Conservation (phyloP, 2,329 filamentous ascomycete genomes). For the Magnaporthiopsis rhizophila region DNA sequence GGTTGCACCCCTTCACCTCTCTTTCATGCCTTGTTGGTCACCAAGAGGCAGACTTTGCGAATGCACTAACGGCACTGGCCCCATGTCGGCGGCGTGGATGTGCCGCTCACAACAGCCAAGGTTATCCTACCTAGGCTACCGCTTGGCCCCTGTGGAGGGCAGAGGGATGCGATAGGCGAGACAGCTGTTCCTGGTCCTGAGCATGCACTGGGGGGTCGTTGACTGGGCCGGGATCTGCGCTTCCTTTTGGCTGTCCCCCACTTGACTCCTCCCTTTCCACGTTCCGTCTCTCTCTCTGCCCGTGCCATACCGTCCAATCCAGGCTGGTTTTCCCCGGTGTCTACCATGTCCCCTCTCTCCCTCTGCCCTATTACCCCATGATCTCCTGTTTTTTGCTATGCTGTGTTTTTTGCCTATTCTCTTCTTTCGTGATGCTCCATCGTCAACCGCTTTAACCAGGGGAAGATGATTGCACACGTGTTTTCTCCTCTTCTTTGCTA, state of each 20-base stretch:
- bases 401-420: conserved; percentile 8
- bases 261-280: not conserved
- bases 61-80: no score
- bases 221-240: not conserved
- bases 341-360: conserved; percentile 6
- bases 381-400: conserved; percentile 15
- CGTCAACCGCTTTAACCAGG: conserved; percentile 9
- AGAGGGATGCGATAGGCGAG: not conserved
- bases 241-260: not conserved
- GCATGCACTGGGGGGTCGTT: not conserved
- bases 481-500: conserved; percentile 5
- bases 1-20: no score
- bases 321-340: not conserved
- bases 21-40: not conserved
- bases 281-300: conserved; percentile 8
- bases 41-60: no score
- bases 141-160: no score
- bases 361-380: conserved; percentile 12
- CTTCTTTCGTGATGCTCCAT: conserved; percentile 17
- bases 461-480: conserved; percentile 11
- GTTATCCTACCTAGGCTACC: no score
- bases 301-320: not conserved
- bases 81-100: no score
- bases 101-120: no score
- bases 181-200: not conserved